A percentile compares a stretch with the other conserved stretches of the same genome.
phyloP scores from a whole-genome alignment of 2,329 filamentous ascomycete genomes.

The Clarireedia homoeocarpa region DNA sequence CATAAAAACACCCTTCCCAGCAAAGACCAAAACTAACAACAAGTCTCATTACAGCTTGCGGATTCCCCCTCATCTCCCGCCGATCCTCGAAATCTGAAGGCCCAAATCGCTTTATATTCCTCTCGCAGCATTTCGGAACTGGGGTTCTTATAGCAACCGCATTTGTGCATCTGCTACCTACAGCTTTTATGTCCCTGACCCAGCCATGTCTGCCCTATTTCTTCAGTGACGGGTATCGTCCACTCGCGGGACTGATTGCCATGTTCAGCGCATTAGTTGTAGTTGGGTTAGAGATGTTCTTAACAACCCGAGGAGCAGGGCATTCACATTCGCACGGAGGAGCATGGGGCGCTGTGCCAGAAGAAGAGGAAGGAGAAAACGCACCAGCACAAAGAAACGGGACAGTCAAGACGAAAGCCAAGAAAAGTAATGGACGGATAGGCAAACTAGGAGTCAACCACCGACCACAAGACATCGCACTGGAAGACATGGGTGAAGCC shows the following conservation, averaged over 20 bases:
- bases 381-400: constrained; percentile 28
- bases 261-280: constrained; percentile 79
- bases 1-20: constrained; percentile 1
- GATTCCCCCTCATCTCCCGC: constrained; percentile 29
- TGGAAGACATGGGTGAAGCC: constrained; percentile 43
- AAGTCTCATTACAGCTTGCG: constrained; percentile 24
- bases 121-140: constrained; percentile 66
- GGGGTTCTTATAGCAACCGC: constrained; percentile 81
- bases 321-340: constrained; percentile 49
- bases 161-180: constrained; percentile 64
- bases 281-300: constrained; percentile 80
- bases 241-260: constrained; percentile 72
- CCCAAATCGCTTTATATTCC: constrained; percentile 38
- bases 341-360: constrained; percentile 23
- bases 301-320: constrained; percentile 62
- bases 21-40: neutral
- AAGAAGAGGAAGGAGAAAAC: constrained; percentile 31
- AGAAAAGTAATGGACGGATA: constrained; percentile 23
- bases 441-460: constrained; percentile 27
- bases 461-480: constrained; percentile 41
- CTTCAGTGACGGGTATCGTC: constrained; percentile 72
- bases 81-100: constrained; percentile 23
- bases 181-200: constrained; percentile 51
- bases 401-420: constrained; percentile 13
- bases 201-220: constrained; percentile 64